phyloP scores from a whole-genome alignment of 148 eudicot genomes.

The Persicaria maculosa region DNA sequence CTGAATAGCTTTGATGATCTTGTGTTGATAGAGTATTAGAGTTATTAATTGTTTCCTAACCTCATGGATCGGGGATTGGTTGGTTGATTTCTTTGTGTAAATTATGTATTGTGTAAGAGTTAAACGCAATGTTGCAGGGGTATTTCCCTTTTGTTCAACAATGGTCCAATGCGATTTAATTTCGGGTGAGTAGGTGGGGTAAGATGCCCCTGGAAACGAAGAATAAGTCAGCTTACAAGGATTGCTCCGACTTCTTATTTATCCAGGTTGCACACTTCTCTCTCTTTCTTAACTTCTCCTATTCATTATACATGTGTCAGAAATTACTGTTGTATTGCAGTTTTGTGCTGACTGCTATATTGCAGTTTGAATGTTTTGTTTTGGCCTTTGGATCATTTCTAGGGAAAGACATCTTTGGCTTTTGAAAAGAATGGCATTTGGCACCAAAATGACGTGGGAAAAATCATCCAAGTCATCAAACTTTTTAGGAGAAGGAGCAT shows the following conservation, averaged over 20 bases:
- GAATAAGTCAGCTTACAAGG: slow-evolving; percentile 31
- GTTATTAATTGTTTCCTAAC: not conserved
- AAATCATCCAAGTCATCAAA: no score
- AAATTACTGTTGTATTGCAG: no score
- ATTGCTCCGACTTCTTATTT: slow-evolving; percentile 55
- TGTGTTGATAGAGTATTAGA: not conserved
- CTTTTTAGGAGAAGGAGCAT: no score
- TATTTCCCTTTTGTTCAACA: not conserved
- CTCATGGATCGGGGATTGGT: not conserved
- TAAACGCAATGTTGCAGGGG: not conserved
- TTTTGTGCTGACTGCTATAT: no score
- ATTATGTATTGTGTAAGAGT: not conserved
- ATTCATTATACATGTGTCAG: not conserved
- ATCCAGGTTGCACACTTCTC: slow-evolving; percentile 42
- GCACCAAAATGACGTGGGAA: not conserved
- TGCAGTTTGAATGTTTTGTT: not conserved
- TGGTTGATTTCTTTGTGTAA: not conserved
- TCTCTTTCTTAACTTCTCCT: not conserved
- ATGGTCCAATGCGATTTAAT: slow-evolving; percentile 7
- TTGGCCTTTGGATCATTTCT: not conserved
- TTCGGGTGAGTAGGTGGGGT: slow-evolving; percentile 77
- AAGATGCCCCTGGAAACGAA: slow-evolving; percentile 37
- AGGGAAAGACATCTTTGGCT: not conserved
- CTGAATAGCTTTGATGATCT: not conserved
- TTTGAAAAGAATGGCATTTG: not conserved